Base-by-base conservation (phyloP, 768 basidiomycete genomes). In the Suillus weaverae region DNA sequence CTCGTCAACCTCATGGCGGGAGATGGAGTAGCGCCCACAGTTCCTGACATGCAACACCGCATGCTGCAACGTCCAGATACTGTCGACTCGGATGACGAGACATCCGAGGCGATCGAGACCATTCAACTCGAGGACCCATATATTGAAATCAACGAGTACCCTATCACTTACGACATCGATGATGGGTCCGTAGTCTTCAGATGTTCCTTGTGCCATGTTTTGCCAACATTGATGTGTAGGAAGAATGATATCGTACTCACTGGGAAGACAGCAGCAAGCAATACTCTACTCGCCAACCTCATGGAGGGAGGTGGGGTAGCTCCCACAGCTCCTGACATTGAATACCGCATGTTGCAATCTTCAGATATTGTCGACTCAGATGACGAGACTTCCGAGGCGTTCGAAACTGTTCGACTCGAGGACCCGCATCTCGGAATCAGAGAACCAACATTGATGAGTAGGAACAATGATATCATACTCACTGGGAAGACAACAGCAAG, bases 401-500 rank as follows among this genome's bases (percentile, higher is more conserved):
- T 69, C 51, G 77, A 35, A 78, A 76, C 18, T 22, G 59, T 78
- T 26, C 26, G 6, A 16, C 13, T 26, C 35, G 72, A 74, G 32
- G 75, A 75, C 50, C 67, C 71, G 6, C 53, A 67, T 8, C 68
- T 71, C 10, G 61, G 55, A 22, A 68, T 66, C 55, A 67, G 41
- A n/a, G 63, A 70, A 18, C 30, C 16, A 1, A 18, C 14, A 20
- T 16, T 38, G 9, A 38, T 4, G n/a, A 46, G 16, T n/a, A 18
- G 55, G 4, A 46, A 39, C 44, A n/a, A 18, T n/a, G 18, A 8
- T 55, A 57, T 82, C 53, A 66, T 82, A 22, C 60, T 83, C 32
- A 80, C 81, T 56, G 80, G 81, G 0, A 78, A 81, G 61, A 73
- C 77, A 0, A 80, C 80, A 14, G 64, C 74, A 18, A 76, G 73